Evolutionary conservation across 768 basidiomycete genomes (phyloP).

Genomic region (Mycena chlorophos): DNA sequence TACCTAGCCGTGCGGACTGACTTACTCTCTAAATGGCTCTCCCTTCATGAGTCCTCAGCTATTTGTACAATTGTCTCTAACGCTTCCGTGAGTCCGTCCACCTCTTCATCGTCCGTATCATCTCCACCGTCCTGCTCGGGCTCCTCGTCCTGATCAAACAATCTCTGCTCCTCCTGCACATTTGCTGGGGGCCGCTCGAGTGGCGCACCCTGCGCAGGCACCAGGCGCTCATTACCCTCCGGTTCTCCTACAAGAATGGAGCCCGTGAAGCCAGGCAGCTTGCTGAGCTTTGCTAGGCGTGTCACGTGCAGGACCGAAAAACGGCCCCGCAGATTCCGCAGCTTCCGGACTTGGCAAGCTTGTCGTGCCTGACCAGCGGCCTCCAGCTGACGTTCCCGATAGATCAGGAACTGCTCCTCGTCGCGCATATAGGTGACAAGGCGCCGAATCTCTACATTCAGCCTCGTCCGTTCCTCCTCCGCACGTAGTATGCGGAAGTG

Average conservation of each 20-base stretch:
- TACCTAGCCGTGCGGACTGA: no score
- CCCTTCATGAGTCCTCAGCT: no score
- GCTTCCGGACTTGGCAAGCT: neutral
- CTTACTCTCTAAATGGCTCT: no score
- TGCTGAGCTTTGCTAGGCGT: neutral
- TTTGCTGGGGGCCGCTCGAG: neutral
- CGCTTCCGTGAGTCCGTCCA: no score
- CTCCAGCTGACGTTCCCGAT: neutral
- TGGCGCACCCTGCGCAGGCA: neutral
- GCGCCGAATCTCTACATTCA: slow-evolving; percentile 25
- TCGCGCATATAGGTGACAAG: slow-evolving; percentile 22
- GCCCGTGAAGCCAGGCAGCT: slow-evolving; percentile 5
- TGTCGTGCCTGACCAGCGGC: neutral
- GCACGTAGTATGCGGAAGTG: slow-evolving; percentile 23
- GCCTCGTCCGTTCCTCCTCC: slow-evolving; percentile 6
- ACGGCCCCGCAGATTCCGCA: neutral
- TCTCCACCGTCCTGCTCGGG: neutral
- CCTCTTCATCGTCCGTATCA: neutral
- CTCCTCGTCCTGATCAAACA: neutral
- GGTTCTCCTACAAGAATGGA: neutral
- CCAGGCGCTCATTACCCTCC: neutral
- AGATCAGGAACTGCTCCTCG: slow-evolving; percentile 6
- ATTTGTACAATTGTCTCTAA: no score
- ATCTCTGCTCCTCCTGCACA: neutral
- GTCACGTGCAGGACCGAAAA: neutral